Conservation (phyloP, 202 grass and related monocot species). For the Hordeum pubiflorum region DNA sequence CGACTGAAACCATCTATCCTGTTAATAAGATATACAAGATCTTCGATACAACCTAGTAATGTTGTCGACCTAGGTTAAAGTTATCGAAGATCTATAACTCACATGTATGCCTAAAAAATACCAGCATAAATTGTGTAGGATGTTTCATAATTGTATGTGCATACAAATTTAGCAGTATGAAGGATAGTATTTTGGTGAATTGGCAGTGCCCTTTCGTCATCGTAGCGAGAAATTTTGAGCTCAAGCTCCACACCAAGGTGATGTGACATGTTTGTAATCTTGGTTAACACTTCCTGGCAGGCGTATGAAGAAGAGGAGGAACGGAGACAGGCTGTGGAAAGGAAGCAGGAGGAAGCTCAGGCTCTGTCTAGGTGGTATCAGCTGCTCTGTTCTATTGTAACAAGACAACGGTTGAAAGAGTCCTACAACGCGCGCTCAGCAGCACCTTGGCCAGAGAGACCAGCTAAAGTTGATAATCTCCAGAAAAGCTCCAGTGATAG, state of each 20-base stretch:
- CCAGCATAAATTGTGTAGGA: background rate
- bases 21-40: background rate
- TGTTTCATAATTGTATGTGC: background rate
- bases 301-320: slow-evolving; percentile 76
- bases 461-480: background rate
- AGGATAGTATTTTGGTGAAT: background rate
- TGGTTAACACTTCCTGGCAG: slow-evolving; percentile 25
- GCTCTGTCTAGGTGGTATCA: slow-evolving; percentile 90
- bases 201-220: background rate
- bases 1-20: background rate
- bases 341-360: slow-evolving; percentile 52
- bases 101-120: background rate
- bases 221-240: background rate
- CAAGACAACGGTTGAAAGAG: slow-evolving; percentile 69
- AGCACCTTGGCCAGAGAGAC: background rate
- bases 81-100: background rate
- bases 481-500: background rate
- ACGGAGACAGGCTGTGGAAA: slow-evolving; percentile 48
- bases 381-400: slow-evolving; percentile 69
- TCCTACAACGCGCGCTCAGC: slow-evolving; percentile 39
- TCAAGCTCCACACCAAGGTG: background rate
- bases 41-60: background rate
- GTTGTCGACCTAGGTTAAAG: background rate
- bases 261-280: background rate
- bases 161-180: background rate